Base-by-base conservation (phyloP, 352 stramenopile genomes). In the Halophytophthora polymorphica region DNA sequence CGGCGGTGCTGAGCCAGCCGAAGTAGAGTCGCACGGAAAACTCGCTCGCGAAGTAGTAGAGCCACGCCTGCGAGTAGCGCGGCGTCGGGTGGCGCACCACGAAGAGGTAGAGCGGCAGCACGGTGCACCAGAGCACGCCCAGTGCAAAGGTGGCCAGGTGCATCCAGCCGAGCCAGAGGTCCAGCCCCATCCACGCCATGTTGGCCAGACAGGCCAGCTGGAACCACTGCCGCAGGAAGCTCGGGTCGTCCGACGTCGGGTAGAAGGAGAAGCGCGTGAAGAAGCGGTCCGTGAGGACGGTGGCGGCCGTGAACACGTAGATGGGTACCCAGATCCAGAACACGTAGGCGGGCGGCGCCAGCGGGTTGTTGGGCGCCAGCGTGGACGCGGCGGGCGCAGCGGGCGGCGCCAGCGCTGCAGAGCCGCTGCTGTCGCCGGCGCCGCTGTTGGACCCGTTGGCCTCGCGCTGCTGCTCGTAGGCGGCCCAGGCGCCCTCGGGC, bases 261-360 rank as follows among this genome's bases (percentile, higher is more conserved):
- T 81, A 86, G 54, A 81, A 78, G 37, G 73, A 84, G 45, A 73
- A 81, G 48, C 56, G 61, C 17, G 75, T 68, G 53, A 71, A 82
- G 56, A 83, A 79, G 34, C 61, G 57, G 60, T 86, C 74, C 21
- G 63, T 80, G 21, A 74, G 39, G 25, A 74, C 74, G 4, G 72
- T 79, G n/a, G 60, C 62, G 8, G 62, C 59, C 34, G 41, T 63
- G 39, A 83, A 69, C 42, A 65, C 18, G 64, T 85, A 87, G 40
- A 87, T 69, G 28, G 60, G 59, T 33, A 79, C 39, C 73, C 76
- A 87, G 22, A 87, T 80, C 44, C 58, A 71, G 23, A 78, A 64
- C 34, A 78, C 59, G 49, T 73, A 85, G n/a, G 47, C 34, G 6
- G 66, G 60, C 15, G 76, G 76, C 4, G 71, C 60, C 45, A 87